Evolutionary conservation across 441 rosid species (phyloP).

Genomic region (Populus hybrid): DNA sequence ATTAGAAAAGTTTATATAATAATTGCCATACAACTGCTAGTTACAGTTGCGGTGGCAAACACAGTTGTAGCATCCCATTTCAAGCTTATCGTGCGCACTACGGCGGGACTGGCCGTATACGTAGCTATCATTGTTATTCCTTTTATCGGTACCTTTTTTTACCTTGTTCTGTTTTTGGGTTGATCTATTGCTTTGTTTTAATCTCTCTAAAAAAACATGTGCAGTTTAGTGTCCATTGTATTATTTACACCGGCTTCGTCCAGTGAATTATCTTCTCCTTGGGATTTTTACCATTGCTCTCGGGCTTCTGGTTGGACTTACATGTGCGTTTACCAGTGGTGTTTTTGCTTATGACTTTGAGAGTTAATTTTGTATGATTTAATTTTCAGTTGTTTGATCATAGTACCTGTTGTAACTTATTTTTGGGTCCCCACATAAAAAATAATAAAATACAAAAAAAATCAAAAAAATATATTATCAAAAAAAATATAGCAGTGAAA

Average conservation of each 20-base stretch:
- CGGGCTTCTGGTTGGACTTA: conserved; percentile 59
- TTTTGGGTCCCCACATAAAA: too few species aligned
- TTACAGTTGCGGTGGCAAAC: conserved; percentile 58
- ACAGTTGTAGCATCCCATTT: conserved; percentile 59
- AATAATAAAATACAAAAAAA: too few species aligned
- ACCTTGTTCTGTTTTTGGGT: not conserved
- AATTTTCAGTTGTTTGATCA: too few species aligned
- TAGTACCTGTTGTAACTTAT: too few species aligned
- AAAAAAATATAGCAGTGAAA: too few species aligned
- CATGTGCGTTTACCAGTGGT: conserved; percentile 76
- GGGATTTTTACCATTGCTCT: conserved; percentile 61
- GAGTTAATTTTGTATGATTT: too few species aligned
- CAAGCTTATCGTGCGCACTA: conserved; percentile 41
- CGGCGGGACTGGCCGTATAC: conserved; percentile 52
- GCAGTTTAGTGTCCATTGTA: too few species aligned
- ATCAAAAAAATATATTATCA: too few species aligned
- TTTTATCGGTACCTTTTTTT: conserved; percentile 23
- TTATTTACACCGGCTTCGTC: too few species aligned
- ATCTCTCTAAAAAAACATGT: not conserved
- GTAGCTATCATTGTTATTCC: conserved; percentile 49
- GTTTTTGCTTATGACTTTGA: too few species aligned
- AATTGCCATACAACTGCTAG: conserved; percentile 50
- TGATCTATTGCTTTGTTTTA: not conserved
- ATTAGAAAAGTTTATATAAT: conserved; percentile 60
- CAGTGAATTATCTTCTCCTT: conserved; percentile 49